These are phyloP conservation scores for Hericium erinaceus DNA, from an alignment of 768 basidiomycete genomes.

Conservation along the genomic window DNA sequence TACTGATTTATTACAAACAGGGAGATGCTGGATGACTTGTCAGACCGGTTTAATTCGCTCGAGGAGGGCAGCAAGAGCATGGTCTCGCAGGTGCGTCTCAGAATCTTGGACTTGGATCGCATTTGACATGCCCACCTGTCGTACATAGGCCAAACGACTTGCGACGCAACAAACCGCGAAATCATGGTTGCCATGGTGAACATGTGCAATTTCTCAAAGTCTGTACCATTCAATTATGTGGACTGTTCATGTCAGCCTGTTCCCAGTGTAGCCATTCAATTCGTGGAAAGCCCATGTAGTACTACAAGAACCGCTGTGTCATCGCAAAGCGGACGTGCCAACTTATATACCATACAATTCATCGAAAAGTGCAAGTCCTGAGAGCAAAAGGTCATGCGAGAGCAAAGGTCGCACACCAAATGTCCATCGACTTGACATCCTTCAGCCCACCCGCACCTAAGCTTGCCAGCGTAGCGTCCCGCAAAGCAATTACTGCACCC, in stretches of 20 bases:
- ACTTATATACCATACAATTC: no score
- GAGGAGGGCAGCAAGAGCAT: slow-evolving; percentile 59
- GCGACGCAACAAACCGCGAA: slow-evolving; percentile 57
- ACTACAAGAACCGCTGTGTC: no score
- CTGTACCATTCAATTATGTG: no score
- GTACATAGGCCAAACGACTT: slow-evolving; percentile 42
- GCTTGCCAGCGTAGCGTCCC: slow-evolving; percentile 19
- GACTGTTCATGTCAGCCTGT: no score
- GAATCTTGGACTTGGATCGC: not conserved
- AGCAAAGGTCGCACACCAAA: slow-evolving; percentile 22
- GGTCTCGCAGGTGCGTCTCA: slow-evolving; percentile 43
- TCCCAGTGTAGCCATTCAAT: no score
- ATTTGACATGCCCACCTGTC: not conserved
- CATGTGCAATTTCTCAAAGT: no score
- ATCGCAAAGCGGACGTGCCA: no score
- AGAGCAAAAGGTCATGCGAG: not conserved
- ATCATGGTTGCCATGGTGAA: slow-evolving; percentile 40
- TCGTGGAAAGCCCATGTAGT: no score
- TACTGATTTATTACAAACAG: slow-evolving; percentile 23
- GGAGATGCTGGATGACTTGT: slow-evolving; percentile 52
- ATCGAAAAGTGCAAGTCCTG: no score
- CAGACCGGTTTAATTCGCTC: slow-evolving; percentile 54
- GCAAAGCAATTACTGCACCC: slow-evolving; percentile 22
- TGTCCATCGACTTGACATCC: slow-evolving; percentile 23
- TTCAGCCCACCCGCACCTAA: slow-evolving; percentile 7